Percentiles rank a stretch among this genome's conserved stretches.
These are phyloP conservation scores for Saussurea involucrata DNA, from an alignment of 129 eudicot species.

Conservation along the genomic window DNA sequence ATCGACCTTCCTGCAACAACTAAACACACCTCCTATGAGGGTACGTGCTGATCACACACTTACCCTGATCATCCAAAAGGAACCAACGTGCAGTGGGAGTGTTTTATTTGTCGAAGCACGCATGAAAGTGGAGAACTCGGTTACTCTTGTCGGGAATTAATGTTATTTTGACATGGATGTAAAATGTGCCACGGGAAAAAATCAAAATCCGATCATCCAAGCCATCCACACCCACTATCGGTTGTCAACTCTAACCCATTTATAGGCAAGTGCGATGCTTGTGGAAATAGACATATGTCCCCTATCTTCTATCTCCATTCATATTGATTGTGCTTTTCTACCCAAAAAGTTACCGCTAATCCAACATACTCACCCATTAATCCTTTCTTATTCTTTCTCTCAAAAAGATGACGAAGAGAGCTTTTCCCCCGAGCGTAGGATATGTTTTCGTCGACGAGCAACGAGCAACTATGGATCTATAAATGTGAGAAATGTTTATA, in stretches of 20 bases:
- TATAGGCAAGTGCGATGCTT: slow-evolving; percentile 18
- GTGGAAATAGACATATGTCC: neutral
- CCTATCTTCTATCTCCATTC: slow-evolving; percentile 9
- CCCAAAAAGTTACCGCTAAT: neutral
- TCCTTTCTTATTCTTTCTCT: slow-evolving; percentile 12
- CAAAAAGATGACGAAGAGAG: neutral
- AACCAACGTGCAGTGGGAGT: no score
- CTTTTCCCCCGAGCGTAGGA: neutral
- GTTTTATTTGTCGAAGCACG: no score
- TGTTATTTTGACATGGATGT: neutral
- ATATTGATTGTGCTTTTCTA: neutral
- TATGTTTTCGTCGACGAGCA: neutral
- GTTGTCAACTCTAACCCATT: neutral
- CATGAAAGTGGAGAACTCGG: neutral
- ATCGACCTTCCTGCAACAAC: neutral
- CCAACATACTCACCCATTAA: slow-evolving; percentile 16
- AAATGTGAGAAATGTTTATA: slow-evolving; percentile 13
- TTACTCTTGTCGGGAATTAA: neutral
- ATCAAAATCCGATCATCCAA: neutral
- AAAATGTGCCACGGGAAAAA: neutral
- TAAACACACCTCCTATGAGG: neutral
- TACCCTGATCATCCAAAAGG: neutral
- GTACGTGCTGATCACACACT: neutral
- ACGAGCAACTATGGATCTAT: slow-evolving; percentile 8
- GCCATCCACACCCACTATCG: slow-evolving; percentile 3